phyloP scores from a whole-genome alignment of 306 rosid species.

The Glycine latifolia region DNA sequence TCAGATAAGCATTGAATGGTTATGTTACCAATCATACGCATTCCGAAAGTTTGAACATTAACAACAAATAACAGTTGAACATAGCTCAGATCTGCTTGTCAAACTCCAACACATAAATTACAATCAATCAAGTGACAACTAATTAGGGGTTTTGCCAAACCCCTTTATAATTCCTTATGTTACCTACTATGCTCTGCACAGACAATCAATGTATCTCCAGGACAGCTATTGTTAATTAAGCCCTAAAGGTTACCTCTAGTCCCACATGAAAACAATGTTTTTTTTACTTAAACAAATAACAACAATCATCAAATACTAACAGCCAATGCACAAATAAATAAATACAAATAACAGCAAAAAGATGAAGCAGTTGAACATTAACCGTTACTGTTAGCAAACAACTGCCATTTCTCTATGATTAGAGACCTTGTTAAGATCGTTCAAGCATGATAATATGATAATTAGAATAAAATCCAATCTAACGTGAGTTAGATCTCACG shows the following conservation, averaged over 20 bases:
- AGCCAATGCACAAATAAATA: not conserved
- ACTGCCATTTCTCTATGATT: not conserved
- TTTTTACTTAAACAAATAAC: not conserved
- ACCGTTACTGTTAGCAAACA: no score
- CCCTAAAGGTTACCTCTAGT: not conserved
- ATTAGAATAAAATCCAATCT: not conserved
- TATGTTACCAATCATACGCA: not conserved
- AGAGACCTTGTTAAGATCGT: not conserved
- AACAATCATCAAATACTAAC: not conserved
- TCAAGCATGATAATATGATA: not conserved
- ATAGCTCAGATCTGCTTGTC: not conserved
- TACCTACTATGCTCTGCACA: no score
- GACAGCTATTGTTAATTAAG: no score
- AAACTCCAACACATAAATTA: not conserved
- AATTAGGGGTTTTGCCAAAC: not conserved
- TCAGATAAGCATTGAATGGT: slow-evolving; percentile 1
- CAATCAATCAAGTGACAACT: not conserved
- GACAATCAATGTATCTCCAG: no score
- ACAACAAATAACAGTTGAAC: not conserved
- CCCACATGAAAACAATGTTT: not conserved
- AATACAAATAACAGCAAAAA: not conserved
- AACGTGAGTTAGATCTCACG: not conserved
- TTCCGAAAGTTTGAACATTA: not conserved
- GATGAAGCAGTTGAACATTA: not conserved
- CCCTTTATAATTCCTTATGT: no score